A percentile compares a stretch with the other conserved stretches of the same genome.
Conservation (phyloP, 345 rosid species). For the Salix udensis region DNA sequence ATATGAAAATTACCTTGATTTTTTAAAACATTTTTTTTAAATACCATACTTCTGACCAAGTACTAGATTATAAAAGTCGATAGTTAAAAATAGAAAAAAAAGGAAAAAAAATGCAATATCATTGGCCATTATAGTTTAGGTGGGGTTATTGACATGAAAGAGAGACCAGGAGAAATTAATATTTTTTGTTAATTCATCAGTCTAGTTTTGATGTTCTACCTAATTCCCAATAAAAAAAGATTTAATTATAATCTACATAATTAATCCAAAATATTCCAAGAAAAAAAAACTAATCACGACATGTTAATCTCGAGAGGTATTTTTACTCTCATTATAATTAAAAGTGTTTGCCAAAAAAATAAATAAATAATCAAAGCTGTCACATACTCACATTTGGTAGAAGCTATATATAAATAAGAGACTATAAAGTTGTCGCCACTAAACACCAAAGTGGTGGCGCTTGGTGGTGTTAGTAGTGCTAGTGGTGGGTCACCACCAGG, state of each 20-base stretch:
- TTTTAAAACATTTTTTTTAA: no score
- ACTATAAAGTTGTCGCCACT: conserved; percentile 2
- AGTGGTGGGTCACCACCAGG: conserved; percentile 14
- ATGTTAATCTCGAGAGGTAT: no score
- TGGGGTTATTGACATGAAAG: neutral
- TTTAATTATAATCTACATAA: no score
- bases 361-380: no score
- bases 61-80: neutral
- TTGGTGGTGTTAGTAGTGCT: neutral
- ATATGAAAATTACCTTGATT: no score
- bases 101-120: neutral
- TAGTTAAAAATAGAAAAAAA: neutral
- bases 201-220: neutral
- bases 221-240: neutral
- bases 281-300: no score
- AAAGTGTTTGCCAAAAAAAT: no score
- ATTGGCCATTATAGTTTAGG: neutral
- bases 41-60: no score
- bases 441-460: conserved; percentile 9
- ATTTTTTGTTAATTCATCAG: neutral
- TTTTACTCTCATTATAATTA: no score
- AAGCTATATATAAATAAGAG: neutral
- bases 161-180: no score
- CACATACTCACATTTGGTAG: neutral
- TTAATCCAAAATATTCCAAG: no score